Base-by-base conservation (phyloP, 306 rosid genomes). In the Vicia faba region DNA sequence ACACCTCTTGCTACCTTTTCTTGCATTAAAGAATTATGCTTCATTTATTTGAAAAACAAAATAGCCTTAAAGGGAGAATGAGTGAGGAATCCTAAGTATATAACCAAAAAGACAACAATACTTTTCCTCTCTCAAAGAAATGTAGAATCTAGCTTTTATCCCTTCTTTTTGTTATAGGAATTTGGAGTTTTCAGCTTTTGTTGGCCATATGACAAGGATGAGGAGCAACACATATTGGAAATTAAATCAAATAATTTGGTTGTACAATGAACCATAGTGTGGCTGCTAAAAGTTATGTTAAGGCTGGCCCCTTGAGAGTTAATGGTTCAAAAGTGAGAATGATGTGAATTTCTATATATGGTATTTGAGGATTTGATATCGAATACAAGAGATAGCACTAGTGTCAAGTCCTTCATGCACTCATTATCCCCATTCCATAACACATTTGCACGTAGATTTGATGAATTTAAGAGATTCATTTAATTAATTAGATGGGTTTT, bases 81-180 rank as follows among this genome's bases (percentile, higher is more conserved):
- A 19, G 51, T 48, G 69, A 78, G 91, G 97, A 84, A 85, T 88
- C 97, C 96, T 69, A 88, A 85, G 96, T 77, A 70, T 69, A 79
- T 68, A 79, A 64, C 74, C 75, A 75, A 75, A 80, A 91, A 75
- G 86, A 89, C 85, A 86, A 85, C 81, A 35, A 60, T 79, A 82
- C 85, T 75, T 86, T 84, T 76, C 59, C 20, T 23, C 64, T 20
- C 60, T 40, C n/a, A 25, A 25, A 44, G 69, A 61, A 72, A 77
- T 77, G 51, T 66, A 83, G 75, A 84, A 79, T 87, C 82, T 75
- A 28, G 49, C 79, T 45, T 83, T 80, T 85, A 73, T 59, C 80
- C 26, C 19, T 68, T 76, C 72, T 70, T 79, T 81, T 78, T 62
- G 70, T 49, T 12, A 31, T 33, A 15, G 48, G 81, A 80, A 73